Conservation (phyloP, 1,284 basidiomycete genomes). For the Prillingera fragicola region DNA sequence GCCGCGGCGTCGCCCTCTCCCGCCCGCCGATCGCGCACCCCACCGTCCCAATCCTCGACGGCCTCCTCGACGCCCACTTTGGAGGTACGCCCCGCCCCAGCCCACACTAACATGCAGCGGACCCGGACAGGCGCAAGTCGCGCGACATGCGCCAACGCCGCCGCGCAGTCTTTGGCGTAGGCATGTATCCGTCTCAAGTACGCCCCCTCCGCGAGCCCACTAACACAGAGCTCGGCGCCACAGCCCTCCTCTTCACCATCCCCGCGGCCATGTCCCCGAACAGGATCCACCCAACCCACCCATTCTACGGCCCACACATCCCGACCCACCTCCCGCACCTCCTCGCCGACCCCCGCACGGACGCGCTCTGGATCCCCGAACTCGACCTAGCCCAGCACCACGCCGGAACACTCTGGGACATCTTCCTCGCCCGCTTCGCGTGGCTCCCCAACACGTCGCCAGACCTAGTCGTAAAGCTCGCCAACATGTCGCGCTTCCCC, state of each 20-base stretch:
- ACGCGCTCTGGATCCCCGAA: constrained; percentile 5
- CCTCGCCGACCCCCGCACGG: neutral
- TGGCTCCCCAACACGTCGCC: neutral
- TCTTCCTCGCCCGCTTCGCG: constrained; percentile 4
- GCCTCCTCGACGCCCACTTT: constrained; percentile 5
- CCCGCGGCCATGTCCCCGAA: neutral
- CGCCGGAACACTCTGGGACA: constrained; percentile 4
- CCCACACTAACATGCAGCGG: neutral
- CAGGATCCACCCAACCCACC: neutral
- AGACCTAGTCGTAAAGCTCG: constrained; percentile 9
- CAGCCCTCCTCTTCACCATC: constrained; percentile 1
- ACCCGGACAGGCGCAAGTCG: too few relatives aligned
- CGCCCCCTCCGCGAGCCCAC: neutral
- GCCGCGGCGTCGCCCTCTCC: neutral
- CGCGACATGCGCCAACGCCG: constrained; percentile 1
- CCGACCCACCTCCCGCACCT: neutral
- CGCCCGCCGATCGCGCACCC: neutral
- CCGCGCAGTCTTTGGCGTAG: constrained; percentile 1
- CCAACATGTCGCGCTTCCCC: neutral
- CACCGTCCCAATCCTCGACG: neutral
- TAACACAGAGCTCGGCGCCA: constrained; percentile 8
- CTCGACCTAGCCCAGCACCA: constrained; percentile 2
- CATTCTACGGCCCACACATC: constrained; percentile 4
- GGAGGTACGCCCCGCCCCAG: constrained; percentile 3
- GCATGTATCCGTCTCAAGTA: constrained; percentile 7